Percentiles rank a stretch among this genome's conserved stretches.
These are phyloP conservation scores for Torrubiella hemipterigena DNA, from an alignment of 2,329 filamentous ascomycete genomes.

Conservation along the genomic window DNA sequence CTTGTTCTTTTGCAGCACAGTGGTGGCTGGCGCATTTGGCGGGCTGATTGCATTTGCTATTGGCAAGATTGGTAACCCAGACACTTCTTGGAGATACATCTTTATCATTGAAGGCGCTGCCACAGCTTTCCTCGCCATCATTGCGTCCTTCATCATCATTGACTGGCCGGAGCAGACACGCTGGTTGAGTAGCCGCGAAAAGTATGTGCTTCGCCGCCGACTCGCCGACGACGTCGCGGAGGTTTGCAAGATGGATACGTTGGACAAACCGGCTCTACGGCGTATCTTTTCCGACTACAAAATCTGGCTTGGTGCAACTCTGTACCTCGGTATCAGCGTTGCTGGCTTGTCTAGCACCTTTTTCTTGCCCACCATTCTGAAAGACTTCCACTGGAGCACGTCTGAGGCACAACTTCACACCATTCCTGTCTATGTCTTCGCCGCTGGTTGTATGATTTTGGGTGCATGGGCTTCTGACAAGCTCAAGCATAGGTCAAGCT, in stretches of 20 bases:
- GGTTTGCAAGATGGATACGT: slow-evolving; percentile 35
- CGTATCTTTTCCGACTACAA: slow-evolving; percentile 35
- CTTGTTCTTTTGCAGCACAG: slow-evolving; percentile 28
- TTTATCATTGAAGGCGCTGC: slow-evolving; percentile 20
- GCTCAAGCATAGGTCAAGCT: slow-evolving; percentile 37
- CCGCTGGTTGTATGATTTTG: slow-evolving; percentile 16
- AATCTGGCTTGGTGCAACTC: slow-evolving; percentile 25
- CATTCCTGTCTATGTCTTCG: slow-evolving; percentile 24
- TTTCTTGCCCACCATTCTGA: slow-evolving; percentile 25
- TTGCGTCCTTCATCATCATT: slow-evolving; percentile 12
- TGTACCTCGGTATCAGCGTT: slow-evolving; percentile 27
- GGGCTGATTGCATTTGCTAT: slow-evolving; percentile 37
- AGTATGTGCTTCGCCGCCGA: slow-evolving; percentile 25
- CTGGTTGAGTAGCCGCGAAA: slow-evolving; percentile 33
- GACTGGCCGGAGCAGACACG: slow-evolving; percentile 18
- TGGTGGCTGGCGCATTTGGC: slow-evolving; percentile 29
- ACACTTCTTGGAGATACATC: slow-evolving; percentile 35
- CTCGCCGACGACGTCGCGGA: slow-evolving; percentile 28
- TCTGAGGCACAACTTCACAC: slow-evolving; percentile 21
- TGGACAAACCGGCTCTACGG: slow-evolving; percentile 32
- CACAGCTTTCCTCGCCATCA: slow-evolving; percentile 11
- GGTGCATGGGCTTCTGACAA: slow-evolving; percentile 35
- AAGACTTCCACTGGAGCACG: slow-evolving; percentile 21
- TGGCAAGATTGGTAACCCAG: slow-evolving; percentile 27
- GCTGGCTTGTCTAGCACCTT: slow-evolving; percentile 29